Evolutionary conservation across 768 basidiomycete genomes (phyloP).

Genomic region (Termitomyces sp.): DNA sequence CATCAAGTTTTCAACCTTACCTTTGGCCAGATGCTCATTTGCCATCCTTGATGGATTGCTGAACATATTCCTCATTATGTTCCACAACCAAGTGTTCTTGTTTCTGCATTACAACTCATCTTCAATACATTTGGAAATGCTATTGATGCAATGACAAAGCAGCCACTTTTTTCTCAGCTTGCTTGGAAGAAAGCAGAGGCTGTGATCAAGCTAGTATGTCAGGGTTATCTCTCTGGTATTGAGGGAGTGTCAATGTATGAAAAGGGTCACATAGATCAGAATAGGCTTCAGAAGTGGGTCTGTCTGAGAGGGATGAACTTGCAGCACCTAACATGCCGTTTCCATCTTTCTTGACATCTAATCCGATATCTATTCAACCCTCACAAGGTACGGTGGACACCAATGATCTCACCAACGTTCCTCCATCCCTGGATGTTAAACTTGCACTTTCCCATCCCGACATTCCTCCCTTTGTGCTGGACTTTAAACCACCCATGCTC

Average conservation of each 20-base stretch:
- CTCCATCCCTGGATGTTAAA: not conserved
- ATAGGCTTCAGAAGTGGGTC: constrained; percentile 16
- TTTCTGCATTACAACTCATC: constrained; percentile 15
- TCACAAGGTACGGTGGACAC: no score
- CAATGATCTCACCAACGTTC: not conserved
- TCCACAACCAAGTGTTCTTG: constrained; percentile 17
- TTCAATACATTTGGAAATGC: constrained; percentile 14
- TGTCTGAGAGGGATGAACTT: constrained; percentile 17
- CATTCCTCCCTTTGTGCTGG: no score
- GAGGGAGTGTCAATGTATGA: constrained; percentile 15
- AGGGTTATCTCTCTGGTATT: constrained; percentile 18
- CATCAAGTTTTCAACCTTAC: no score
- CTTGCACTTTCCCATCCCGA: not conserved
- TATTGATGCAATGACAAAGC: constrained; percentile 14
- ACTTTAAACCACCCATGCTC: no score
- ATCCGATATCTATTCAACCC: no score
- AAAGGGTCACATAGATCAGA: constrained; percentile 11
- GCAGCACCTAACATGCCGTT: no score
- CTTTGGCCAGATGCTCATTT: no score
- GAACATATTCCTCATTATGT: no score
- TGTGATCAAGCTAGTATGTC: constrained; percentile 14
- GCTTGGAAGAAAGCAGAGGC: constrained; percentile 9
- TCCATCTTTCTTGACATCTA: no score
- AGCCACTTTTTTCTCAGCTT: constrained; percentile 9
- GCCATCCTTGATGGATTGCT: no score